Conservation (phyloP, 163 green algal genomes). For the Chlorella variabilis region DNA sequence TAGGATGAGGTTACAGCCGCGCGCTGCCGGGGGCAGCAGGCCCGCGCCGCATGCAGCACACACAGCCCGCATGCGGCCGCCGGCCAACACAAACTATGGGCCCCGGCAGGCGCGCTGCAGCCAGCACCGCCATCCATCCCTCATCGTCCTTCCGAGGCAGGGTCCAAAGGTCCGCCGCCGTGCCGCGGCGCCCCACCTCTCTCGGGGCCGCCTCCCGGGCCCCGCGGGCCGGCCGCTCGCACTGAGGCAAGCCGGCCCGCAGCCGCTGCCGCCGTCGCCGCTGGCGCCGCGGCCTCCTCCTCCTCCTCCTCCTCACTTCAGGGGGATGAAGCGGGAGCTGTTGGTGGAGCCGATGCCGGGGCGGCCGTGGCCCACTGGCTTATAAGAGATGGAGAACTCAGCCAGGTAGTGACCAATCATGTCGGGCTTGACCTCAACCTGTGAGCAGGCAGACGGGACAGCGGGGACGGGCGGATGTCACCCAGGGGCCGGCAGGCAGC, state of each 20-base stretch:
- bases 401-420: conserved; percentile 99
- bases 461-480: too few species aligned
- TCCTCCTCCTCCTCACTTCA: conserved; percentile 75
- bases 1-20: too few species aligned
- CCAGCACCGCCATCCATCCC: too few species aligned
- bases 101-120: too few species aligned
- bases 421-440: conserved; percentile 98
- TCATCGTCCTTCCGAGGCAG: too few species aligned
- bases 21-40: too few species aligned
- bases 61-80: too few species aligned
- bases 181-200: too few species aligned
- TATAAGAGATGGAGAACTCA: conserved; percentile 99
- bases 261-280: neutral
- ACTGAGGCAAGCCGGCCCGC: conserved; percentile 29
- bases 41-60: too few species aligned
- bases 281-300: neutral
- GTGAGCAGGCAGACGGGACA: conserved; percentile 19
- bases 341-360: conserved; percentile 96
- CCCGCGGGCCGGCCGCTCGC: conserved; percentile 27
- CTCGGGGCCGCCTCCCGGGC: too few species aligned
- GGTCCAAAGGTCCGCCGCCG: too few species aligned
- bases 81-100: too few species aligned
- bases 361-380: conserved; percentile 97
- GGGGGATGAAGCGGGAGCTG: conserved; percentile 94
- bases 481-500: neutral